Evolutionary conservation across 31 red algal species (phyloP).

Genomic region (Asparagopsis taxiformis): DNA sequence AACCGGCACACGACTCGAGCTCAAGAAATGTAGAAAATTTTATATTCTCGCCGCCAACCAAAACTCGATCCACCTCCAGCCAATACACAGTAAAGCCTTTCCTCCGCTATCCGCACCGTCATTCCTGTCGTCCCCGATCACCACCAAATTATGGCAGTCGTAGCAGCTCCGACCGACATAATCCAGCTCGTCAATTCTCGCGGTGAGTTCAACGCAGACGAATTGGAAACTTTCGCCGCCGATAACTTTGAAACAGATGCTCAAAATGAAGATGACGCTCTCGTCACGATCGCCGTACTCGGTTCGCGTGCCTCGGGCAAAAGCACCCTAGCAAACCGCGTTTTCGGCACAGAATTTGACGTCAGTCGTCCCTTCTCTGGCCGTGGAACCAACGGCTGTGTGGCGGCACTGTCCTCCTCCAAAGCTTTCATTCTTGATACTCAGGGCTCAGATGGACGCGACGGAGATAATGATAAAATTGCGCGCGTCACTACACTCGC

Average conservation of each 20-base stretch:
- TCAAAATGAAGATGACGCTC: conserved; percentile 26
- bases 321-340: conserved; percentile 71
- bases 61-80: no score
- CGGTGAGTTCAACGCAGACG: conserved; percentile 40
- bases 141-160: neutral
- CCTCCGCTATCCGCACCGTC: neutral
- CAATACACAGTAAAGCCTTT: neutral
- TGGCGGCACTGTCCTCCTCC: conserved; percentile 37
- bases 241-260: conserved; percentile 21
- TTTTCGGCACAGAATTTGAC: conserved; percentile 70
- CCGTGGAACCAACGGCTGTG: conserved; percentile 57
- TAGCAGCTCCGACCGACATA: neutral
- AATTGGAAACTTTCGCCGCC: conserved; percentile 39
- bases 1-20: no score
- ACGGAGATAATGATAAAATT: conserved; percentile 54
- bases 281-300: conserved; percentile 75
- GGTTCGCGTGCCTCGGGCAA: conserved; percentile 80
- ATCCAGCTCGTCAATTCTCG: conserved; percentile 49
- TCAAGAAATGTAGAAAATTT: no score
- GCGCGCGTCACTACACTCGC: conserved; percentile 65
- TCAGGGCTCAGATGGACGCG: conserved; percentile 84
- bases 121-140: neutral
- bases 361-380: conserved; percentile 66
- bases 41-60: no score
- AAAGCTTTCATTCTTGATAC: conserved; percentile 62